phyloP scores from a whole-genome alignment of 768 basidiomycete genomes.

The Pleurotus ostreatus region DNA sequence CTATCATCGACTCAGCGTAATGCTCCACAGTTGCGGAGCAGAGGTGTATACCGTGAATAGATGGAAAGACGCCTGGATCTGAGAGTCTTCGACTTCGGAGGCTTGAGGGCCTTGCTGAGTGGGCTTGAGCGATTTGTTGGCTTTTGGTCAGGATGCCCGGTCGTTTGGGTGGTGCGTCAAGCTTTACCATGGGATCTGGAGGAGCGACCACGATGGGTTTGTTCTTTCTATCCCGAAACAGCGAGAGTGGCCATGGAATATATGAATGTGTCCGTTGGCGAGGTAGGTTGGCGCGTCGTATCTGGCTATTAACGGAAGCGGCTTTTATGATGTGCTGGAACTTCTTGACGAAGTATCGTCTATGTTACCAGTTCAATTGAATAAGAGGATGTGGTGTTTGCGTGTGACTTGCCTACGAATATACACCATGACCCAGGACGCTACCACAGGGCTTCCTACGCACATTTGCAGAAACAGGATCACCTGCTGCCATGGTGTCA shows the following conservation, averaged over 20 bases:
- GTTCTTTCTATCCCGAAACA: background rate
- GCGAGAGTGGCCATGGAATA: conserved; percentile 1
- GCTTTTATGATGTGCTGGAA: conserved; percentile 51
- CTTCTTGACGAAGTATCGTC: conserved; percentile 68
- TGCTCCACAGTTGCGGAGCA: background rate
- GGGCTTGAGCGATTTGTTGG: background rate
- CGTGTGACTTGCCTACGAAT: conserved; percentile 53
- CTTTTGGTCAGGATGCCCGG: conserved; percentile 4
- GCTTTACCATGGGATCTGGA: conserved; percentile 3
- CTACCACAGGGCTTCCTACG: conserved; percentile 68
- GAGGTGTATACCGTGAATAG: background rate
- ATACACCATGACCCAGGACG: conserved; percentile 83
- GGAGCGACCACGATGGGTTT: background rate
- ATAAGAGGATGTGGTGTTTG: too few species aligned
- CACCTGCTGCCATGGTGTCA: conserved; percentile 68
- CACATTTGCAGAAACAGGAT: conserved; percentile 78
- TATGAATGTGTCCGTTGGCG: background rate
- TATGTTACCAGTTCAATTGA: conserved; percentile 19
- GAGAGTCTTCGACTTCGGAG: conserved; percentile 1
- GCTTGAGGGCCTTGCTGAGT: background rate
- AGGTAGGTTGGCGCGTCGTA: conserved; percentile 2
- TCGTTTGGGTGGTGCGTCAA: conserved; percentile 4
- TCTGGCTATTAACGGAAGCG: conserved; percentile 1
- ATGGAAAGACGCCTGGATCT: conserved; percentile 2
- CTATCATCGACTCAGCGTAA: background rate